These are phyloP conservation scores for Petasospora fabianii DNA, from an alignment of 1,139 yeast genomes.

Conservation along the genomic window DNA sequence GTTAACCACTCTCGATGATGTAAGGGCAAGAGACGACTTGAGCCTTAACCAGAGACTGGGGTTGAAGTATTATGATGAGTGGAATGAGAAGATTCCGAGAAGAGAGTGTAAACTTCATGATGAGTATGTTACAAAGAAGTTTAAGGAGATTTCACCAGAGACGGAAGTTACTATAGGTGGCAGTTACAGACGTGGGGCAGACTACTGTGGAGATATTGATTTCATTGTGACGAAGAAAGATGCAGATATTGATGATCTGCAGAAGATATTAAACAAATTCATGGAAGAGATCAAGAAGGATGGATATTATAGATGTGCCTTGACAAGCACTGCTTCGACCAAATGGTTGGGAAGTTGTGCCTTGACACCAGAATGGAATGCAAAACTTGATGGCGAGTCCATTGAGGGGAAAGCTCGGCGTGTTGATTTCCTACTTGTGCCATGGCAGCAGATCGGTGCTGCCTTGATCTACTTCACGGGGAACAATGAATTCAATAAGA, in stretches of 20 bases:
- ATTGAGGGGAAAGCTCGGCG: constrained; percentile 42
- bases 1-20: constrained; percentile 39
- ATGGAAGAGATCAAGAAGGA: constrained; percentile 28
- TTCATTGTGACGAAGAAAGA: constrained; percentile 43
- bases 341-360: constrained; percentile 23
- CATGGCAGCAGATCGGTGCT: constrained; percentile 50
- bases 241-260: constrained; percentile 26
- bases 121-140: constrained; percentile 32
- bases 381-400: constrained; percentile 16
- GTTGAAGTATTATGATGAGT: constrained; percentile 48
- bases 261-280: constrained; percentile 28
- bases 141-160: constrained; percentile 36
- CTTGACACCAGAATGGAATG: constrained; percentile 16
- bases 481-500: constrained; percentile 51
- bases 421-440: constrained; percentile 51
- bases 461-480: constrained; percentile 58
- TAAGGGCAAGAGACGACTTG: constrained; percentile 32
- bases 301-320: constrained; percentile 19
- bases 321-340: constrained; percentile 6
- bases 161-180: constrained; percentile 47
- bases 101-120: constrained; percentile 43
- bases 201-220: constrained; percentile 56
- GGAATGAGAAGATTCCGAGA: constrained; percentile 45
- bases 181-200: constrained; percentile 50
- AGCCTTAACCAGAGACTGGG: constrained; percentile 42